A percentile compares a stretch with the other conserved stretches of the same genome.
phyloP scores from a whole-genome alignment of 2,329 filamentous ascomycete genomes.

The Tolypocladium endophyticum region DNA sequence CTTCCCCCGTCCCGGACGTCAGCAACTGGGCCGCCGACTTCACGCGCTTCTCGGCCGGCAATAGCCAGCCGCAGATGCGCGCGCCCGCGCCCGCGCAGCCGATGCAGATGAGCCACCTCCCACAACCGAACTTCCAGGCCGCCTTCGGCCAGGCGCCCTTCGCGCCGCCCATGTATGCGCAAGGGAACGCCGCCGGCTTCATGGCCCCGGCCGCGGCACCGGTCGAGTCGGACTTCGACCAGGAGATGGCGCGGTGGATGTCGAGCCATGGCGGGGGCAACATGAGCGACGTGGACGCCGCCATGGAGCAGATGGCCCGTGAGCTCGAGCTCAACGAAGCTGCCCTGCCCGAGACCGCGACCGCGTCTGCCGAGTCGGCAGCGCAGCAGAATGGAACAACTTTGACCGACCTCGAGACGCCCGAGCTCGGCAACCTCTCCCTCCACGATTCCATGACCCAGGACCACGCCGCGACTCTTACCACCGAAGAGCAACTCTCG shows the following conservation, averaged over 20 bases:
- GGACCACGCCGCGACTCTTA: constrained; percentile 1
- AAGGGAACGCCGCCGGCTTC: constrained; percentile 12
- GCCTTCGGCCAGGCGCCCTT: constrained; percentile 17
- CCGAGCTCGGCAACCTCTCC: constrained; percentile 22
- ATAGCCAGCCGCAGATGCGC: constrained; percentile 10
- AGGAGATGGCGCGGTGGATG: constrained; percentile 32
- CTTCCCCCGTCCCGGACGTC: constrained; percentile 11
- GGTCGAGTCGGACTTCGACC: constrained; percentile 24
- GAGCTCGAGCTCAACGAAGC: constrained; percentile 28
- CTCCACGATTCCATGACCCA: constrained; percentile 7
- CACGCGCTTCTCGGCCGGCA: constrained; percentile 14
- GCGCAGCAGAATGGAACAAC: constrained; percentile 1
- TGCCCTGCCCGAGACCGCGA: constrained; percentile 10
- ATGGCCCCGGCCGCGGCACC: constrained; percentile 12
- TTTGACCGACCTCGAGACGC: constrained; percentile 18
- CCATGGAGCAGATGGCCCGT: constrained; percentile 31
- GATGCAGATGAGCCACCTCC: constrained; percentile 11
- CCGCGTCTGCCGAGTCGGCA: background rate
- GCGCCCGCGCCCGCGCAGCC: constrained; percentile 9
- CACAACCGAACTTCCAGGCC: constrained; percentile 17
- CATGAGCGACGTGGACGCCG: constrained; percentile 29
- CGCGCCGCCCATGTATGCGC: constrained; percentile 15
- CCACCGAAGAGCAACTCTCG: constrained; percentile 4
- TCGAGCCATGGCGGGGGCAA: constrained; percentile 19
- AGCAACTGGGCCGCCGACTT: constrained; percentile 28